These are phyloP conservation scores for Suillus discolor DNA, from an alignment of 768 basidiomycete genomes.

Conservation along the genomic window DNA sequence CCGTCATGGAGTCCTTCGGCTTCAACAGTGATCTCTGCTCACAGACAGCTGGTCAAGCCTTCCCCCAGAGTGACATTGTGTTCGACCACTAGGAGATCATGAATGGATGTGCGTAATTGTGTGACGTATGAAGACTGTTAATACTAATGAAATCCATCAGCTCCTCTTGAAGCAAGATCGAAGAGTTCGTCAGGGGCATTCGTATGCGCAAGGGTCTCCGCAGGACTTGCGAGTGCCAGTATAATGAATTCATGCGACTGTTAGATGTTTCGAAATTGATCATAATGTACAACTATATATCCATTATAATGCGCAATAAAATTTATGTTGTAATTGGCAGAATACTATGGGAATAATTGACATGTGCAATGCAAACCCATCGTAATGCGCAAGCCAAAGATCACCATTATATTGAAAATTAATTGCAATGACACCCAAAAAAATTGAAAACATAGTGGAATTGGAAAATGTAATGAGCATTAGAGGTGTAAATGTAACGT, in stretches of 20 bases:
- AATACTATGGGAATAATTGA: not conserved
- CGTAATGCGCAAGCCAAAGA: not conserved
- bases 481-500: not conserved
- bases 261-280: no score
- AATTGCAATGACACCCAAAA: not conserved
- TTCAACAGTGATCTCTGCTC: slow-evolving; percentile 96
- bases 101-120: slow-evolving; percentile 65
- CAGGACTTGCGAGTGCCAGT: no score
- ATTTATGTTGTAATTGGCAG: not conserved
- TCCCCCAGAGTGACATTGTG: slow-evolving; percentile 80
- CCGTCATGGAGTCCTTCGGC: slow-evolving; percentile 91
- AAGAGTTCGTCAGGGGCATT: slow-evolving; percentile 80
- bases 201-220: slow-evolving; percentile 89
- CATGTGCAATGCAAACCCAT: not conserved
- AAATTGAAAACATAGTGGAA: not conserved
- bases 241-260: no score
- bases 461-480: slow-evolving; percentile 1
- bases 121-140: not conserved
- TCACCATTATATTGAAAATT: not conserved
- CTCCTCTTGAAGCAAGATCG: slow-evolving; percentile 88
- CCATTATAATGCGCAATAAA: not conserved
- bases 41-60: slow-evolving; percentile 94
- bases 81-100: slow-evolving; percentile 93
- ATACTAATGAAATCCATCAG: slow-evolving; percentile 36
- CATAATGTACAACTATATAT: not conserved